Conservation (phyloP, 2,329 filamentous ascomycete genomes). For the Aspergillus texensis region DNA sequence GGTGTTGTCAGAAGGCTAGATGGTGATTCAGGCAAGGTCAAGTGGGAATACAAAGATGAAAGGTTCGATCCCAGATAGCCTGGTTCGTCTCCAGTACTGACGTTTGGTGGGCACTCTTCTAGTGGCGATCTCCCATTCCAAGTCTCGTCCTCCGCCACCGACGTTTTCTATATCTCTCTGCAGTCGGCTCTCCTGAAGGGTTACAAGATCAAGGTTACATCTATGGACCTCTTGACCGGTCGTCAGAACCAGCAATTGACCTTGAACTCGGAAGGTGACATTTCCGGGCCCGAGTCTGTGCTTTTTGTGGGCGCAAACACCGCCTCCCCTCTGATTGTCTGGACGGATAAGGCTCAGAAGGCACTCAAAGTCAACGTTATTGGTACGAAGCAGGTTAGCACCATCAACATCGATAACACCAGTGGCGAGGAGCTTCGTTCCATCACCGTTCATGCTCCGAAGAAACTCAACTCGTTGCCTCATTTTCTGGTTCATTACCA, state of each 20-base stretch:
- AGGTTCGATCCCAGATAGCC: slow-evolving; percentile 43
- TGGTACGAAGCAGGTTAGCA: slow-evolving; percentile 44
- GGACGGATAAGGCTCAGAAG: slow-evolving; percentile 48
- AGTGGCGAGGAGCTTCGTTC: slow-evolving; percentile 54
- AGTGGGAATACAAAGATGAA: slow-evolving; percentile 76
- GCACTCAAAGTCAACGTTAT: slow-evolving; percentile 49
- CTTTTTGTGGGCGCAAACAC: slow-evolving; percentile 45
- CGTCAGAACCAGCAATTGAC: slow-evolving; percentile 70
- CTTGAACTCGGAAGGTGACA: slow-evolving; percentile 73
- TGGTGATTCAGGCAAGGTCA: slow-evolving; percentile 69
- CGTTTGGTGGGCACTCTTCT: slow-evolving; percentile 19
- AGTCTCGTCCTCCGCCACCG: slow-evolving; percentile 68
- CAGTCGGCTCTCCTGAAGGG: slow-evolving; percentile 67
- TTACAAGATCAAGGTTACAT: slow-evolving; percentile 75
- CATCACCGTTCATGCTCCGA: slow-evolving; percentile 71
- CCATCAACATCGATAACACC: slow-evolving; percentile 43
- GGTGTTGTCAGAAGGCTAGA: slow-evolving; percentile 71
- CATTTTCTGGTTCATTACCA: slow-evolving; percentile 86
- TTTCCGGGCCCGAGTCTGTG: slow-evolving; percentile 49
- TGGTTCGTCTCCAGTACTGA: slow-evolving; percentile 10
- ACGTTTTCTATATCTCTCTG: slow-evolving; percentile 75
- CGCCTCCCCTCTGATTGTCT: slow-evolving; percentile 46
- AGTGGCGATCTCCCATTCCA: slow-evolving; percentile 75
- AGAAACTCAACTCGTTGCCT: slow-evolving; percentile 68
- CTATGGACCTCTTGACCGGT: slow-evolving; percentile 73